Conservation (phyloP, 2,329 filamentous ascomycete genomes). For the Cordyceps militaris region DNA sequence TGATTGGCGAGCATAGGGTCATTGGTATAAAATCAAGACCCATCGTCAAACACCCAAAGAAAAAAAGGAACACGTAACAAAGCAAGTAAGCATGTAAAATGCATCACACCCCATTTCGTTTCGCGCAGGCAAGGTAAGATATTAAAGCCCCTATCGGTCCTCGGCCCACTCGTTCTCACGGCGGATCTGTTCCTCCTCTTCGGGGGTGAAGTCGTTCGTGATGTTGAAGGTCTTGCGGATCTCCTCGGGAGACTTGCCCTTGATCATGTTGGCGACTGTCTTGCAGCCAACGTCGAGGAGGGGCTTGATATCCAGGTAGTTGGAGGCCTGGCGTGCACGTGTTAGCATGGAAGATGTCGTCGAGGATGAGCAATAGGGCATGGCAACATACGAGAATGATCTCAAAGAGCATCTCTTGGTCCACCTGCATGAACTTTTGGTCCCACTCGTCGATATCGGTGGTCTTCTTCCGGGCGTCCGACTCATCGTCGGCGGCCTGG, state of each 20-base stretch:
- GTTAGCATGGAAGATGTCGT: slow-evolving; percentile 11
- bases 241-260: slow-evolving; percentile 98
- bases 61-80: slow-evolving; percentile 9
- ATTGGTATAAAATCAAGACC: slow-evolving; percentile 1
- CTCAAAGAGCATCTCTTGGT: slow-evolving; percentile 99
- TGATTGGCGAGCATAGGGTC: neutral
- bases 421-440: slow-evolving; percentile 99
- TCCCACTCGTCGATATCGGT: slow-evolving; percentile 99
- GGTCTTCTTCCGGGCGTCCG: slow-evolving; percentile 93
- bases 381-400: slow-evolving; percentile 75
- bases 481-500: slow-evolving; percentile 78
- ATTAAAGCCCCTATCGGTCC: slow-evolving; percentile 52
- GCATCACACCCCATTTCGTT: neutral
- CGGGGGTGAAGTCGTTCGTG: slow-evolving; percentile 96
- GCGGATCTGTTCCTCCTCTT: slow-evolving; percentile 97
- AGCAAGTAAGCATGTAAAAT: neutral
- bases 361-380: neutral
- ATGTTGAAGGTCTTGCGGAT: slow-evolving; percentile 99
- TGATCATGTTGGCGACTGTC: slow-evolving; percentile 99
- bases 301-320: slow-evolving; percentile 98
- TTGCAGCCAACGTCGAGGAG: slow-evolving; percentile 98
- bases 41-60: slow-evolving; percentile 12
- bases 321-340: slow-evolving; percentile 62
- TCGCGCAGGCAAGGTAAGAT: neutral
- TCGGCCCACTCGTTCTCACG: slow-evolving; percentile 90